A percentile compares a stretch with the other conserved stretches of the same genome.
Evolutionary conservation across 2,329 filamentous ascomycete genomes (phyloP).

Genomic region (Xylariales sp.): DNA sequence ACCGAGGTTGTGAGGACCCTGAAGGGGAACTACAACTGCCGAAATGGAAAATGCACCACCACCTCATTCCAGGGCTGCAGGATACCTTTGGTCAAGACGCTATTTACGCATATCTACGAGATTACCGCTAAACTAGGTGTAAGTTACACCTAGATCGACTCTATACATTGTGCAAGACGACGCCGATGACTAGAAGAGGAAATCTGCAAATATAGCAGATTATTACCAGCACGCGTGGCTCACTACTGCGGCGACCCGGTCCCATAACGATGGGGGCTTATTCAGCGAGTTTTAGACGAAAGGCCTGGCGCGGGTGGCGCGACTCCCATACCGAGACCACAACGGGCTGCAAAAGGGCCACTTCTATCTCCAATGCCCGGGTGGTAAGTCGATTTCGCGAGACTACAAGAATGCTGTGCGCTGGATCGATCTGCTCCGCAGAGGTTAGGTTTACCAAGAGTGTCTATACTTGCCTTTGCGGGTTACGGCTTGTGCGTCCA

Average conservation of each 20-base stretch:
- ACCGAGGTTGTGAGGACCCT: conserved; percentile 23
- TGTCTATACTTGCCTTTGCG: conserved; percentile 30
- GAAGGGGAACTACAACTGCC: conserved; percentile 24
- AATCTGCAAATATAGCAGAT: conserved; percentile 31
- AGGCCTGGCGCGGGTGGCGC: conserved; percentile 9
- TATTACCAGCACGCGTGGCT: conserved; percentile 35
- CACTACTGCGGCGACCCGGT: conserved; percentile 20
- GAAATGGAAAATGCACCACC: conserved; percentile 9
- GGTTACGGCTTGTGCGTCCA: conserved; percentile 23
- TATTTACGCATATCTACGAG: conserved; percentile 22
- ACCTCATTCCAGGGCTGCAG: conserved; percentile 11
- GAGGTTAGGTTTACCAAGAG: conserved; percentile 36
- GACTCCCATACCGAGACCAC: conserved; percentile 15
- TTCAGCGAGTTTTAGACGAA: conserved; percentile 17
- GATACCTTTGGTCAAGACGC: conserved; percentile 6
- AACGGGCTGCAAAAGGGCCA: conserved; percentile 25
- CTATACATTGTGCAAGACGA: conserved; percentile 26
- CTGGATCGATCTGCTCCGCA: conserved; percentile 19
- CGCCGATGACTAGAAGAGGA: conserved; percentile 23
- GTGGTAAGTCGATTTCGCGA: conserved; percentile 9
- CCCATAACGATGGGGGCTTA: conserved; percentile 3
- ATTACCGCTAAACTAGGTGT: conserved; percentile 20
- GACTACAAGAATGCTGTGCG: conserved; percentile 26
- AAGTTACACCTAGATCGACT: conserved; percentile 23
- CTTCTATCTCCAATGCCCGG: conserved; percentile 25